Evolutionary conservation across 441 rosid genomes (phyloP), one percentile per base, ranked within the genome.

Genomic region (Capsella rubella): DNA sequence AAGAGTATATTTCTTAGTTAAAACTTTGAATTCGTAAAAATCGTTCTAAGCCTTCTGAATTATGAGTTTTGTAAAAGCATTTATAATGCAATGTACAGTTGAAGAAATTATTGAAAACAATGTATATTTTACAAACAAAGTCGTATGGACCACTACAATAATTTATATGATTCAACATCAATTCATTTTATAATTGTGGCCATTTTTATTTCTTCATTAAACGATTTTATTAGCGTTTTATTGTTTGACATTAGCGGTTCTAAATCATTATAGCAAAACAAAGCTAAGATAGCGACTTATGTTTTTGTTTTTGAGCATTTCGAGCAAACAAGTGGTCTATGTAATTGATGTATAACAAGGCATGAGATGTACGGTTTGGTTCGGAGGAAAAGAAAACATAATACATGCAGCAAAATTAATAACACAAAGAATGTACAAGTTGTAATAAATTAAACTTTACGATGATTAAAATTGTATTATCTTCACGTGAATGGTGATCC

Each of bases 401-500:
- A 57, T 57, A 57, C 13, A 16, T 27, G 49, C 21, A 50, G n/a
- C 43, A 51, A 51, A 39, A 28, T 21, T 9, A 49, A 47, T 37
- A 59, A 34, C 8, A 37, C 12, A 3, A 37, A 37, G 10, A 37
- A 37, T 37, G 13, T 10, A 39, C 60, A 71, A 32, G 34, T 13
- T 71, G 75, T 50, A 39, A 64, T 54, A 43, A 43, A 21, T 21
- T 31, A 0, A 53, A 53, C 55, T 8, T 18, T 32, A 1, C 4
- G 27, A 42, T 35, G 18, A 53, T 45, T 45, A 25, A 18, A 64
- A 64, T 4, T 35, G 16, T 15, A 12, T 37, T 37, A 11, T 13
- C 12, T 74, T 66, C 53, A 50, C 67, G 46, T 39, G 52, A 64
- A 65, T 66, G 62, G 51, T 67, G 37, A 8, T 67, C 73, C 32